Conservation (phyloP, 23 red algal species). For the Chondrus crispus region DNA sequence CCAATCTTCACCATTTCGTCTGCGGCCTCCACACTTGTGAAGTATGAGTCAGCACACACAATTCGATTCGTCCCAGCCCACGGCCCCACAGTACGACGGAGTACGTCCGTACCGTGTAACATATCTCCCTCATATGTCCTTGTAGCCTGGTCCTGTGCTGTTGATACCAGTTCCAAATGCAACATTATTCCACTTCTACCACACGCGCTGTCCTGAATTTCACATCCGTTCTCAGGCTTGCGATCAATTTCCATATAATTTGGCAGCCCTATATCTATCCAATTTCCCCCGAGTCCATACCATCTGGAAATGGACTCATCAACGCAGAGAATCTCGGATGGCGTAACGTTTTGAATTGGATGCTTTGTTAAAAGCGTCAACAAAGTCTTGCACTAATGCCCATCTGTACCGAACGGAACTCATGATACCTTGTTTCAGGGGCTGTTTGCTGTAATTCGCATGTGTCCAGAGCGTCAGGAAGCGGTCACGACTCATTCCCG, state of each 20-base stretch:
- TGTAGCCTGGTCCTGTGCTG: neutral
- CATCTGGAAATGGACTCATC: constrained; percentile 9
- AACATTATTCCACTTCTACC: neutral
- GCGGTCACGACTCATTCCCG: no score
- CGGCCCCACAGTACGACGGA: neutral
- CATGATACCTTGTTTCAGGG: neutral
- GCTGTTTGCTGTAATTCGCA: neutral
- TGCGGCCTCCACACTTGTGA: neutral
- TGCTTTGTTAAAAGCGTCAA: constrained; percentile 12
- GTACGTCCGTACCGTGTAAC: neutral
- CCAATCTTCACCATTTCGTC: neutral
- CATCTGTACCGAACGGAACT: neutral
- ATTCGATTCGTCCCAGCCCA: neutral
- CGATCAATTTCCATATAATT: neutral
- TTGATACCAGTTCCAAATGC: neutral
- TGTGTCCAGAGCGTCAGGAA: no score
- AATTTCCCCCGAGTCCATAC: constrained; percentile 19
- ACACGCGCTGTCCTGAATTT: neutral
- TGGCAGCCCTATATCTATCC: neutral
- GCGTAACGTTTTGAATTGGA: neutral
- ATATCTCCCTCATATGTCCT: neutral
- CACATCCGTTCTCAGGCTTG: constrained; percentile 41
- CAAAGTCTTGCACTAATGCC: no score
- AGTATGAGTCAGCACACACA: constrained; percentile 33
- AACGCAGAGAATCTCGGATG: neutral